Conservation (phyloP, 1,284 basidiomycete genomes). For the Apiotrichum gracile region DNA sequence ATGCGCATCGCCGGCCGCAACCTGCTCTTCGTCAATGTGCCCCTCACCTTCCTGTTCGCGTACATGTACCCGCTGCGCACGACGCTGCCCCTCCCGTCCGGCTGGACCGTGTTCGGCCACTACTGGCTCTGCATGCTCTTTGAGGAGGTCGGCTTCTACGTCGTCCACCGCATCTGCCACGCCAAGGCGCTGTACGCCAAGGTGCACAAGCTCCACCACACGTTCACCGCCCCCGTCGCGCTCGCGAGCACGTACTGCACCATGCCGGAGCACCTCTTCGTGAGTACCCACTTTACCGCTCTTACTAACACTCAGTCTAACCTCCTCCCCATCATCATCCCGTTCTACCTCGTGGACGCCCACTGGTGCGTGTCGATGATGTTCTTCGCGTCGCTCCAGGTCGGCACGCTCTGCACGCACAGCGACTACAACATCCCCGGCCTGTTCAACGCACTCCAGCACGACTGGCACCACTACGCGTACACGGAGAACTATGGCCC, state of each 20-base stretch:
- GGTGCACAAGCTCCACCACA: constrained; percentile 19
- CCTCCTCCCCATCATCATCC: constrained; percentile 13
- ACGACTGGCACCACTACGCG: constrained; percentile 22
- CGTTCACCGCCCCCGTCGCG: constrained; percentile 17
- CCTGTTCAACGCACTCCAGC: constrained; percentile 15
- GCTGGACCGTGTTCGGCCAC: constrained; percentile 4
- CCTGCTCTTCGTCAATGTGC: constrained; percentile 9
- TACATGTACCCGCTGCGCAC: constrained; percentile 1
- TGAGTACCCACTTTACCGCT: background rate
- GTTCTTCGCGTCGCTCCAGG: constrained; percentile 14
- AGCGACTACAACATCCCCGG: constrained; percentile 19
- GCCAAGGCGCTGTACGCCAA: constrained; percentile 6
- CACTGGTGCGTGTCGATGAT: constrained; percentile 15
- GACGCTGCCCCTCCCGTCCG: background rate
- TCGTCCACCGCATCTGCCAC: constrained; percentile 13
- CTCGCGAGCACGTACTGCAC: constrained; percentile 16
- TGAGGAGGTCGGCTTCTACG: constrained; percentile 17
- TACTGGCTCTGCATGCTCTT: constrained; percentile 14
- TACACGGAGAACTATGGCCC: constrained; percentile 20
- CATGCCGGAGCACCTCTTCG: constrained; percentile 14
- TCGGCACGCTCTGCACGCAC: constrained; percentile 17
- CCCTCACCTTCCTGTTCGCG: background rate
- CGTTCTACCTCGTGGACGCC: constrained; percentile 6
- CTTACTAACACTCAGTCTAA: constrained; percentile 7
- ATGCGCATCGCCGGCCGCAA: constrained; percentile 6